Percentiles rank a stretch among this genome's conserved stretches.
phyloP scores from a whole-genome alignment of 768 basidiomycete genomes.

The Lyophyllum semitale region DNA sequence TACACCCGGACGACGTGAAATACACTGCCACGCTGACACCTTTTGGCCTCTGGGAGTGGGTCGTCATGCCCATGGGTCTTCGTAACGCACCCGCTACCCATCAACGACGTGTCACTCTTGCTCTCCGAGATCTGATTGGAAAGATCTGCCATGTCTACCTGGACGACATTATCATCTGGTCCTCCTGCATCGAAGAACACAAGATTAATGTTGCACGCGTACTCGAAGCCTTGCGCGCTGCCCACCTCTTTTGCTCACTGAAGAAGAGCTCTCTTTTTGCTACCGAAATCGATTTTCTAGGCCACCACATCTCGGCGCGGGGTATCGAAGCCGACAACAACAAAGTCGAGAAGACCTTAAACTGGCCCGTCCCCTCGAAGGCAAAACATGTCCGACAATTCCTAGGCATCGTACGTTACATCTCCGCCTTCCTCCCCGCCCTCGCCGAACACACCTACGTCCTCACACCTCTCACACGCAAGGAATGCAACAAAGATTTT shows the following conservation, averaged over 20 bases:
- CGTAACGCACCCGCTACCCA: neutral
- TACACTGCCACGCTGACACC: neutral
- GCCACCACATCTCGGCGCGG: constrained; percentile 35
- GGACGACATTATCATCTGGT: no score
- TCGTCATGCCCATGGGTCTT: neutral
- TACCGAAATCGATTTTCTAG: no score
- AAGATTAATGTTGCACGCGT: neutral
- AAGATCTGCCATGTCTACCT: no score
- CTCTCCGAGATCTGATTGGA: neutral
- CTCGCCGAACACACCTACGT: no score
- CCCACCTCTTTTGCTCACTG: neutral
- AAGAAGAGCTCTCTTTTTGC: neutral
- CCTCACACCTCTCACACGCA: no score
- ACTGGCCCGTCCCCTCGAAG: constrained; percentile 26
- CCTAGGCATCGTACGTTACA: constrained; percentile 19
- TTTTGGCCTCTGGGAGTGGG: neutral
- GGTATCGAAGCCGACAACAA: constrained; percentile 24
- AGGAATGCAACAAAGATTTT: neutral
- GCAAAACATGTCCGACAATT: constrained; percentile 14
- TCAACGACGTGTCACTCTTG: neutral
- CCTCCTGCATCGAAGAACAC: neutral
- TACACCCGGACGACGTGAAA: no score
- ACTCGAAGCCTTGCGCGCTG: neutral
- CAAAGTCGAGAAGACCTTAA: constrained; percentile 26
- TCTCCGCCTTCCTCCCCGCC: constrained; percentile 13